phyloP scores from a whole-genome alignment of 768 basidiomycete genomes.

The Rhodotorula diobovata region DNA sequence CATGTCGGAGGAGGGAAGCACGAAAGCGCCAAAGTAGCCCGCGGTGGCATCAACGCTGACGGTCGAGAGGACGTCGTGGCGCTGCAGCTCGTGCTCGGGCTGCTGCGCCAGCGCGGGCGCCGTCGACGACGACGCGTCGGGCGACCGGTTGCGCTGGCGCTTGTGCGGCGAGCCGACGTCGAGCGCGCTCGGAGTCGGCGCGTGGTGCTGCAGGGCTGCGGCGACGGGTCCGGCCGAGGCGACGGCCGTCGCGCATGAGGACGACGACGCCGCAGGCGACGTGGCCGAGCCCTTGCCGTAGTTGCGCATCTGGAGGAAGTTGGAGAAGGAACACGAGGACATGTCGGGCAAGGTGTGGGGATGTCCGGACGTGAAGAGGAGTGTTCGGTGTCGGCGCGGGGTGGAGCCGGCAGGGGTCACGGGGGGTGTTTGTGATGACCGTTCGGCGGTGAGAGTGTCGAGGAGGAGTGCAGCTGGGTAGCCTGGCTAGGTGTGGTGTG shows the following conservation, averaged over 20 bases:
- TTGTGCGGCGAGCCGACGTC: constrained; percentile 26
- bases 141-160: constrained; percentile 32
- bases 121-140: constrained; percentile 13
- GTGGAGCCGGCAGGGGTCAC: neutral
- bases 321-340: neutral
- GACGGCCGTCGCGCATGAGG: neutral
- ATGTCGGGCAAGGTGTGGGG: neutral
- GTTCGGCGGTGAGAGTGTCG: neutral
- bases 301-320: neutral
- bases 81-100: no score
- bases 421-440: no score
- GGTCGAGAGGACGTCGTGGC: neutral
- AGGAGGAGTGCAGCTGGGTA: neutral
- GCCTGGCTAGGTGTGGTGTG: no score
- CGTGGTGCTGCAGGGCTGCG: neutral
- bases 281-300: neutral
- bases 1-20: neutral
- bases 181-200: neutral
- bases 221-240: neutral
- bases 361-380: no score
- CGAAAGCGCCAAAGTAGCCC: constrained; percentile 9
- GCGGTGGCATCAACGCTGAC: neutral
- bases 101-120: no score
- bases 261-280: no score
- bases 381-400: neutral